phyloP scores from a whole-genome alignment of 2,329 filamentous ascomycete species.

The Xylariales sp. region DNA sequence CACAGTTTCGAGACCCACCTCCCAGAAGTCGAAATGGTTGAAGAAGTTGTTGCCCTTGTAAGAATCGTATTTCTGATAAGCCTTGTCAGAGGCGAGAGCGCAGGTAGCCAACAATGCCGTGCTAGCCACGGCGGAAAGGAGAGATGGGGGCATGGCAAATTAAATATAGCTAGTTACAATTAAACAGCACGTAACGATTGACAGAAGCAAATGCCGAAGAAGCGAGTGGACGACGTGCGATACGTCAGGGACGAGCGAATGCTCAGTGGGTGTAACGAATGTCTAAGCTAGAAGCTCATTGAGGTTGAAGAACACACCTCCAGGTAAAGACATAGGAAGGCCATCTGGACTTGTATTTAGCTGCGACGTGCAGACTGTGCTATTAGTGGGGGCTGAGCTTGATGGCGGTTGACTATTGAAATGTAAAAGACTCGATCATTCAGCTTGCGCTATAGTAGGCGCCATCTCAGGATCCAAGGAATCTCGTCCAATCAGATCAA shows the following conservation, averaged over 20 bases:
- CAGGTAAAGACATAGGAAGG: background rate
- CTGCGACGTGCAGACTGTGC: background rate
- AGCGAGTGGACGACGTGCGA: slow-evolving; percentile 40
- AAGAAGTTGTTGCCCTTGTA: slow-evolving; percentile 43
- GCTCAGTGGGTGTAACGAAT: slow-evolving; percentile 15
- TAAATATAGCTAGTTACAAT: slow-evolving; percentile 16
- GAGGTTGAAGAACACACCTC: background rate
- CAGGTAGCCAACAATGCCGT: slow-evolving; percentile 31
- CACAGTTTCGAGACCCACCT: slow-evolving; percentile 17
- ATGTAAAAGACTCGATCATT: background rate
- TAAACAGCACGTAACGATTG: slow-evolving; percentile 19
- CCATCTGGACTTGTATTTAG: background rate
- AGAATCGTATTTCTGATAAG: slow-evolving; percentile 33
- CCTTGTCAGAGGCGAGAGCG: slow-evolving; percentile 25
- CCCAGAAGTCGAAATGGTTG: slow-evolving; percentile 40
- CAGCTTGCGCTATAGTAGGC: slow-evolving; percentile 4
- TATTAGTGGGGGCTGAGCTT: background rate
- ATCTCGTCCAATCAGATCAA: too few relatives aligned
- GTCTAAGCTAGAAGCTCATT: background rate
- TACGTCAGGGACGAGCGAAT: slow-evolving; percentile 38
- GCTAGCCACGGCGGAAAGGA: slow-evolving; percentile 33
- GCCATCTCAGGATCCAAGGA: too few relatives aligned
- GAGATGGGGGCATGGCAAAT: slow-evolving; percentile 35
- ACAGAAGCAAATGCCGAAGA: slow-evolving; percentile 14
- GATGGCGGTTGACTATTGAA: slow-evolving; percentile 1